Evolutionary conservation across 1,284 basidiomycete species (phyloP).

Genomic region (Ceraceosorus guamensis): DNA sequence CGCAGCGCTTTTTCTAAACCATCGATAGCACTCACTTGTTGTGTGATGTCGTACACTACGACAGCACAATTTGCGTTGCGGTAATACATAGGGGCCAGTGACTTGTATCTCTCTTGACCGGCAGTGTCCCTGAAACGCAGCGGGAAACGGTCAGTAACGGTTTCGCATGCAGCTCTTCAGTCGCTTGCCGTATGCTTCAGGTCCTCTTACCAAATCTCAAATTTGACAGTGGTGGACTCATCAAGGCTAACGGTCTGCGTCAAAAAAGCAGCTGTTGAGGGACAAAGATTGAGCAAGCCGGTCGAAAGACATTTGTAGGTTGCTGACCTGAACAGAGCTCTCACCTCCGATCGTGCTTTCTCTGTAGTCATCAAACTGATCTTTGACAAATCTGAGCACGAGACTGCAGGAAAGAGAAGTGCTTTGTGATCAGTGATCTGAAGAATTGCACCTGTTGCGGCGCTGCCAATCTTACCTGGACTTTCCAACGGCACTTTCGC

Average conservation of each 20-base stretch:
- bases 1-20: neutral
- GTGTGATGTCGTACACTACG: constrained; percentile 46
- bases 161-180: neutral
- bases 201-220: constrained; percentile 77
- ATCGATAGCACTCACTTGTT: constrained; percentile 15
- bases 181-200: neutral
- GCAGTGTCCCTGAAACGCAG: constrained; percentile 56
- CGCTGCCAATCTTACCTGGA: constrained; percentile 54
- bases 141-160: neutral
- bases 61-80: constrained; percentile 48
- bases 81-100: constrained; percentile 48
- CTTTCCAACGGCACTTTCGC: constrained; percentile 95
- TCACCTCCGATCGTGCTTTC: constrained; percentile 53
- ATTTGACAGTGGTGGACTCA: constrained; percentile 84
- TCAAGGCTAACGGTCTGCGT: constrained; percentile 90
- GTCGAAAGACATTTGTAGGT: neutral
- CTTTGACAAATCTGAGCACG: constrained; percentile 89
- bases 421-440: neutral
- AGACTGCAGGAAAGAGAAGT: constrained; percentile 53
- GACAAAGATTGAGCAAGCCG: neutral
- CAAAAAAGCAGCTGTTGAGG: constrained; percentile 66
- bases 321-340: too few relatives aligned
- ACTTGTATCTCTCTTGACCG: constrained; percentile 74
- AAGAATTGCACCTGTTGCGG: neutral
- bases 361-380: constrained; percentile 95